A percentile compares a stretch with the other conserved stretches of the same genome.
Evolutionary conservation across 768 basidiomycete species (phyloP).

Genomic region (Calocera viscosa): DNA sequence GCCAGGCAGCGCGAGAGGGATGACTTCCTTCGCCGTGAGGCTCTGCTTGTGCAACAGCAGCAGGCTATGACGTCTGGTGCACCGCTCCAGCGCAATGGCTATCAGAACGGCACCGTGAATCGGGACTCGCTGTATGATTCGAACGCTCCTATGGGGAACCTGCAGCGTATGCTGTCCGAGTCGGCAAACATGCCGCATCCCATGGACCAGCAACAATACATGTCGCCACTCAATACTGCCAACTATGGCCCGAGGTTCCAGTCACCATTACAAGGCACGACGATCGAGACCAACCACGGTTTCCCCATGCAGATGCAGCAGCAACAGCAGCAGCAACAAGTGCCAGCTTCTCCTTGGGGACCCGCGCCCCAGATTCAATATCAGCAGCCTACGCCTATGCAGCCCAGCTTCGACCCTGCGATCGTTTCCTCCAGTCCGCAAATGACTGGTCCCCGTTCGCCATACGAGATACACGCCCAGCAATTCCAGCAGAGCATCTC

Average conservation of each 20-base stretch:
- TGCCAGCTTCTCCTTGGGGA: constrained; percentile 11
- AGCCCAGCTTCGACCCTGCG: background rate
- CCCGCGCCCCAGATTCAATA: constrained; percentile 3
- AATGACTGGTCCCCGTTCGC: background rate
- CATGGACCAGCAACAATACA: constrained; percentile 13
- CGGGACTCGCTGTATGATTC: constrained; percentile 20
- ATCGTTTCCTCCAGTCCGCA: background rate
- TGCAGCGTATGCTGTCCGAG: constrained; percentile 7
- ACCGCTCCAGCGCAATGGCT: background rate
- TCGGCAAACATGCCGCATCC: constrained; percentile 10
- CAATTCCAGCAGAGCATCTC: constrained; percentile 2
- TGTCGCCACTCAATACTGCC: constrained; percentile 9
- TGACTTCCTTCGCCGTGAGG: background rate
- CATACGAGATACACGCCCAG: background rate
- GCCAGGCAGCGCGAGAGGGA: background rate
- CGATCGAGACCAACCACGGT: constrained; percentile 12
- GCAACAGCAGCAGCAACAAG: constrained; percentile 18
- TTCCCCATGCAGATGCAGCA: constrained; percentile 17
- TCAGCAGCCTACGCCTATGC: constrained; percentile 8
- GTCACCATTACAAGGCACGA: background rate
- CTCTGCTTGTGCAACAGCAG: background rate
- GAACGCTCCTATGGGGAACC: constrained; percentile 13
- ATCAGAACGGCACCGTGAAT: constrained; percentile 1
- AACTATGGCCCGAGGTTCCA: constrained; percentile 16
- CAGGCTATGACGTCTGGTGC: background rate